phyloP scores from a whole-genome alignment of 2,329 filamentous ascomycete genomes.

The Epichloe baconii region DNA sequence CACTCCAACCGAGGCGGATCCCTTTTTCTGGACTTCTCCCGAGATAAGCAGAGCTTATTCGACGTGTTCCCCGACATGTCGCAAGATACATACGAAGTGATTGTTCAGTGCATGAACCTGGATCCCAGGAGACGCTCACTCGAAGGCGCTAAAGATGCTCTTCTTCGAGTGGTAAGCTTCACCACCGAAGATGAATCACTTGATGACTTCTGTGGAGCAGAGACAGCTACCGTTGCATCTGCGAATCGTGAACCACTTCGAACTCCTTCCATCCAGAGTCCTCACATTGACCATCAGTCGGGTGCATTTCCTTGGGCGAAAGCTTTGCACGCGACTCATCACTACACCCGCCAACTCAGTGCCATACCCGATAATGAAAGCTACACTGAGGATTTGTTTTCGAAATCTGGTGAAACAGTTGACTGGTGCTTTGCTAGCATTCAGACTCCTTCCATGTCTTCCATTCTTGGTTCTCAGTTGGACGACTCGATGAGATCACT shows the following conservation, averaged over 20 bases:
- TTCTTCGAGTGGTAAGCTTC: constrained; percentile 74
- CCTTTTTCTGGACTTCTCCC: constrained; percentile 82
- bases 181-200: constrained; percentile 83
- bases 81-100: constrained; percentile 90
- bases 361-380: constrained; percentile 70
- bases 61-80: constrained; percentile 99
- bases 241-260: constrained; percentile 91
- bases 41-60: constrained; percentile 90
- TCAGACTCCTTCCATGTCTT: constrained; percentile 70
- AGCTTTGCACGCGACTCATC: constrained; percentile 65
- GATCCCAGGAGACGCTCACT: constrained; percentile 85
- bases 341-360: constrained; percentile 65
- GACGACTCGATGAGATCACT: constrained; percentile 71
- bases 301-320: constrained; percentile 93
- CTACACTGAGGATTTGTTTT: constrained; percentile 77
- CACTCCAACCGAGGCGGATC: constrained; percentile 78
- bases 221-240: constrained; percentile 63
- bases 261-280: constrained; percentile 87
- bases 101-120: constrained; percentile 79
- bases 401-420: constrained; percentile 56
- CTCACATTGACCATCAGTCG: constrained; percentile 50
- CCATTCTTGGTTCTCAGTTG: constrained; percentile 70
- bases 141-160: constrained; percentile 60
- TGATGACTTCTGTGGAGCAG: constrained; percentile 85
- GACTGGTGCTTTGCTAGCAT: constrained; percentile 70